These are phyloP conservation scores for Pseudodiploospora longispora DNA, from an alignment of 2,329 filamentous ascomycete genomes.

Conservation along the genomic window DNA sequence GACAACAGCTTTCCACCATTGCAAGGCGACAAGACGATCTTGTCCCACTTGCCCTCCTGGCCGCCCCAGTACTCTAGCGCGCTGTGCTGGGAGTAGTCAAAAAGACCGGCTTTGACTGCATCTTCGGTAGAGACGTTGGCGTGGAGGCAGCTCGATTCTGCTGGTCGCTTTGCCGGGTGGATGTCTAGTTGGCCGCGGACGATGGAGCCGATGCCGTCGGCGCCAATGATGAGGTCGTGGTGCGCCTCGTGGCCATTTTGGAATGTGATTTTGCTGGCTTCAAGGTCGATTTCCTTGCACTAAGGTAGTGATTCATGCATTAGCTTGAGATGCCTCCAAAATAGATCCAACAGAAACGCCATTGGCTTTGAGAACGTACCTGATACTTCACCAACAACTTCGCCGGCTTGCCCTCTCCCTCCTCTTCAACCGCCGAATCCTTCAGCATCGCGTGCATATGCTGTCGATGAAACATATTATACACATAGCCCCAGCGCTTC, in stretches of 20 bases:
- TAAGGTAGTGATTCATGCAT: constrained; percentile 3
- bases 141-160: constrained; percentile 55
- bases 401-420: constrained; percentile 45
- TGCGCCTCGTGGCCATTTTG: constrained; percentile 38
- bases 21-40: constrained; percentile 64
- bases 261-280: constrained; percentile 42
- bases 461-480: constrained; percentile 63
- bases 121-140: constrained; percentile 55
- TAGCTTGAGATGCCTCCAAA: background rate
- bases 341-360: no score
- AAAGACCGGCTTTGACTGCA: constrained; percentile 50
- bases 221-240: constrained; percentile 55
- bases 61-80: constrained; percentile 67
- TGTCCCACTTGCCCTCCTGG: constrained; percentile 53
- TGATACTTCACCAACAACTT: constrained; percentile 49
- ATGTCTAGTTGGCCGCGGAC: constrained; percentile 58
- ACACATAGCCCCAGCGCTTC: constrained; percentile 54
- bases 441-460: constrained; percentile 62
- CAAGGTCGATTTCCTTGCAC: constrained; percentile 45
- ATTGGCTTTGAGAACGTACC: constrained; percentile 19
- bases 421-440: constrained; percentile 45
- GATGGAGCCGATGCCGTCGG: constrained; percentile 60
- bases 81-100: constrained; percentile 52
- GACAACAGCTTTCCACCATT: constrained; percentile 57
- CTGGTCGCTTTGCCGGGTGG: constrained; percentile 47